Evolutionary conservation across 192 early-diverging fungal species (phyloP), one percentile per base, ranked within the genome.

Genomic region (Rhizoclosmatium globosum): DNA sequence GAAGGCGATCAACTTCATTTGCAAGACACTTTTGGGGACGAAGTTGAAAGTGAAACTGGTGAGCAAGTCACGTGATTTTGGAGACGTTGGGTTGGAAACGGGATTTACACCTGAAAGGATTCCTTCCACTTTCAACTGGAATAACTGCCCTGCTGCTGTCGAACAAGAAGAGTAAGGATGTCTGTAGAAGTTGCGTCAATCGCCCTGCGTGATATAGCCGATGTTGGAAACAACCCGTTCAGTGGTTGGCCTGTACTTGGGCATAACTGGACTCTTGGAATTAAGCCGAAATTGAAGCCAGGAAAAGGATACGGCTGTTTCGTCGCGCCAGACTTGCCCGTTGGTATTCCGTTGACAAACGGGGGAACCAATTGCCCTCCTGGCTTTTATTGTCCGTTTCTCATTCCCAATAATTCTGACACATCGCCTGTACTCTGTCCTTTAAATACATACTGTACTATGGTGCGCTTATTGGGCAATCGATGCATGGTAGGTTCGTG

Each of bases 381-480:
- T 19, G 84, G 84, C 7, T 85, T 46, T 45, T 85, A 61, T 57
- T 85, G 84, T 43, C 84, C 84, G 11, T 77, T 62, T 60, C 57
- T 75, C 42, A 45, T 46, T 66, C 19, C 41, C 17, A 23, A 11
- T 19, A 62, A 72, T 61, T 19, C 73, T 31, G 50, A 59, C 38
- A 82, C 83, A 17, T 71, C 21, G 42, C 83, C 83, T 11, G 60
- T 64, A 41, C 46, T 59, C 1, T 85, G 83, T 73, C 83, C 83
- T n/a, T 47, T 81, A 43, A 62, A 69, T 48, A 67, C 81, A 3
- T 53, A 60, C 53, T 85, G 83, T 53, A 62, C 44, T 44, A 68
- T 76, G 39, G 23, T 66, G 13, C 58, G 83, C 13, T 31, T 85
- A 58, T n/a, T 76, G 44, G 74, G 74, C 46, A 76, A 67, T 38